Base-by-base conservation (phyloP, 768 basidiomycete genomes). In the Amanita fuliginea region DNA sequence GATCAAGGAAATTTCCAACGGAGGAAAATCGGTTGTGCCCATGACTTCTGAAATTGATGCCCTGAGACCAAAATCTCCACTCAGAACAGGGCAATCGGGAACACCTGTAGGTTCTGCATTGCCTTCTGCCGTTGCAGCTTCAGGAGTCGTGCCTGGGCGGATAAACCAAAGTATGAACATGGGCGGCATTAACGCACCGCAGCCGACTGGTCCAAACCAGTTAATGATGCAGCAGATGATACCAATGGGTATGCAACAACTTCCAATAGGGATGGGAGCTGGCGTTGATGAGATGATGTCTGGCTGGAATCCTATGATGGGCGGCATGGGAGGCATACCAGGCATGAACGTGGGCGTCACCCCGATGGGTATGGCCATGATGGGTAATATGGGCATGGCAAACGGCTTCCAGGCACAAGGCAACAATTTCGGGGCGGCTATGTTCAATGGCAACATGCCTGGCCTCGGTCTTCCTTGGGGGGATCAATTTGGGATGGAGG, bases 1-100 rank as follows among this genome's bases (percentile, higher is more conserved):
- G n/a, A 64, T 80, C 53, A 77, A 72, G 55, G 76, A 74, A 44
- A 64, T 81, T 7, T 64, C 74, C n/a, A 71, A 66, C 30, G 74
- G 71, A 35, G 75, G 73, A 13, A 79, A 77, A 59, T 62, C 67
- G 35, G 80, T 87, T 51, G 84, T 88, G 9, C 84, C 86, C 0
- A 79, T 76, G 65, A 79, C 82, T 3, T 59, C 76, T 62, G 91
- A 94, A 55, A 89, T 95, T 56, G 89, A 95, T 48, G 73, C 76
- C 0, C 71, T 95, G 14, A 73, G 91, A 14, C 91, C 90, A 0
- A 93, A 94, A 62, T 92, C 89, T 1, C 91, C 92, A 7, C 70
- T 81, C 19, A 70, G 80, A 41, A 62, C 54, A 56, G 67, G 57
- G 45, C 62, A 49, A 49, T 16, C 42, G 24, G 50, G 32, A 30